A percentile compares a stretch with the other conserved stretches of the same genome.
Evolutionary conservation across 306 rosid genomes (phyloP).

Genomic region (Cucurbita ficifolia): DNA sequence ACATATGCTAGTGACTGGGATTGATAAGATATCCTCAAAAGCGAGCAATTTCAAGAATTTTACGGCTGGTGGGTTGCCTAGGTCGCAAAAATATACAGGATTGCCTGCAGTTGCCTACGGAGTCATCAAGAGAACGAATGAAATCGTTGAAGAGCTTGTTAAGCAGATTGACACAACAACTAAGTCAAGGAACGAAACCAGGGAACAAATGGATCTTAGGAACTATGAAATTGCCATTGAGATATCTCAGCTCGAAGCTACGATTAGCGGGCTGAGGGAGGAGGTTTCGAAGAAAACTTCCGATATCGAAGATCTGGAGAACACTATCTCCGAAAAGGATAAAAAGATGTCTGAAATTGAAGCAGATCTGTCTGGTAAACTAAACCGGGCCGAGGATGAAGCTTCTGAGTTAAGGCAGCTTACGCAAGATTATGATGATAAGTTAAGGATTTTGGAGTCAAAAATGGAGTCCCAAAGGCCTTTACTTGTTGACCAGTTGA

Average conservation of each 20-base stretch:
- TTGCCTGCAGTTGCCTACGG: conserved; percentile 67
- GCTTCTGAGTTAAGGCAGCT: conserved; percentile 43
- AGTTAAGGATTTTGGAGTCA: conserved; percentile 32
- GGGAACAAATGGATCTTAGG: conserved; percentile 91
- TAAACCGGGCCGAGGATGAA: conserved; percentile 39
- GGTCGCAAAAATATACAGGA: conserved; percentile 69
- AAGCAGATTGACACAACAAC: conserved; percentile 52
- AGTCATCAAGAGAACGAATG: conserved; percentile 78
- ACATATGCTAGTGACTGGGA: conserved; percentile 82
- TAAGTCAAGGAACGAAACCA: conserved; percentile 65
- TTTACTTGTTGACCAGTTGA: conserved; percentile 65
- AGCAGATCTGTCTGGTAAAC: conserved; percentile 31
- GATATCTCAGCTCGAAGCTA: conserved; percentile 90
- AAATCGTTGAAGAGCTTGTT: conserved; percentile 79
- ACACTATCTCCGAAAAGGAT: conserved; percentile 36
- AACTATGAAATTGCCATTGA: conserved; percentile 93
- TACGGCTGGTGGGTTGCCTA: conserved; percentile 41
- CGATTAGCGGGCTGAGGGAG: conserved; percentile 65
- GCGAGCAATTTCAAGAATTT: conserved; percentile 52
- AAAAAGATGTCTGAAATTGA: conserved; percentile 37
- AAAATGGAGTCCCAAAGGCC: conserved; percentile 54
- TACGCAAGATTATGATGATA: conserved; percentile 50
- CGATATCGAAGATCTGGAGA: conserved; percentile 52
- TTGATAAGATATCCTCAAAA: conserved; percentile 76
- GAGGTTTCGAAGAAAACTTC: conserved; percentile 46